Evolutionary conservation across 108 stramenopile species (phyloP).

Genomic region (Craspedostauros australis): DNA sequence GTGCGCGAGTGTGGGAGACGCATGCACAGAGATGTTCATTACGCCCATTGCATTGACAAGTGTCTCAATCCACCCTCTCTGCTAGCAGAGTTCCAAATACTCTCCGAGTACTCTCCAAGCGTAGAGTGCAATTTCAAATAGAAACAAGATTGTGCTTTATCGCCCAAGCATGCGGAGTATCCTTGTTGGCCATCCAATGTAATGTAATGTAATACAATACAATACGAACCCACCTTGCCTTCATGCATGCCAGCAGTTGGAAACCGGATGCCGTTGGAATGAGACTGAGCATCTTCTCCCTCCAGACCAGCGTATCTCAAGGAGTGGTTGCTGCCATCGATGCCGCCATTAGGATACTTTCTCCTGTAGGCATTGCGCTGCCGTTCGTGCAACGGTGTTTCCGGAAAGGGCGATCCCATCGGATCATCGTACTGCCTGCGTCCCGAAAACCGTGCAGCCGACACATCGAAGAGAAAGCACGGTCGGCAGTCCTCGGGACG

Average conservation of each 20-base stretch:
- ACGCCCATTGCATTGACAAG: too few relatives aligned
- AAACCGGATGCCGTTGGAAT: background rate
- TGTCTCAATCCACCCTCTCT: background rate
- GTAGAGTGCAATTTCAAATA: background rate
- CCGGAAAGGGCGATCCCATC: constrained; percentile 66
- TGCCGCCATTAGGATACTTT: constrained; percentile 10
- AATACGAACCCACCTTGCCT: constrained; percentile 36
- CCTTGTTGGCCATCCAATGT: background rate
- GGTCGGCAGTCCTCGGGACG: too few relatives aligned
- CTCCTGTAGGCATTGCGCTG: constrained; percentile 18
- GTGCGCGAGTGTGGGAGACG: too few relatives aligned
- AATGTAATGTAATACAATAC: background rate
- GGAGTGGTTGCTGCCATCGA: constrained; percentile 5
- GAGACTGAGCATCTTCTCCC: constrained; percentile 30
- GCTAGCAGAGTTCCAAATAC: background rate
- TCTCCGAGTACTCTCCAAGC: background rate
- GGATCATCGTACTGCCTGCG: constrained; percentile 17
- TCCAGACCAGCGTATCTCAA: constrained; percentile 54
- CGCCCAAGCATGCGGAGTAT: background rate
- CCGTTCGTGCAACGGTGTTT: constrained; percentile 42
- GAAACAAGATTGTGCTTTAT: background rate
- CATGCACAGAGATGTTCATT: too few relatives aligned
- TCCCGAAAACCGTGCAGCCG: too few relatives aligned
- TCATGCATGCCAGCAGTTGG: constrained; percentile 40
- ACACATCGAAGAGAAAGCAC: constrained; percentile 17